Evolutionary conservation across 371 early-diverging fungal genomes (phyloP).

Genomic region (Mucor piriformis): DNA sequence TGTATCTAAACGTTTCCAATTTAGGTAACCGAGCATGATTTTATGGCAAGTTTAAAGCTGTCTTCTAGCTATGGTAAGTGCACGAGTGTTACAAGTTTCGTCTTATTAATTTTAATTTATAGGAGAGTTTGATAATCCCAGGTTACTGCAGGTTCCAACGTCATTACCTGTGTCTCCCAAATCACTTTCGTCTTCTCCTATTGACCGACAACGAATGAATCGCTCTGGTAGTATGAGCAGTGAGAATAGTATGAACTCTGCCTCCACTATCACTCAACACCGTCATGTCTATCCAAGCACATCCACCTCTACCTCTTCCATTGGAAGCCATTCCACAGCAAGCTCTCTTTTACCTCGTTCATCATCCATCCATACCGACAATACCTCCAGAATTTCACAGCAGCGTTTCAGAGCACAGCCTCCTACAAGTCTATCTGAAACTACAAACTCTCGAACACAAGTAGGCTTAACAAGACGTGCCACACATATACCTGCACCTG

Average conservation of each 20-base stretch:
- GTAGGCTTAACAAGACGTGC: constrained; percentile 20
- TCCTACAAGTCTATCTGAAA: constrained; percentile 6
- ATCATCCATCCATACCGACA: background rate
- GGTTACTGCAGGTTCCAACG: constrained; percentile 1
- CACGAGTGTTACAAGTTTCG: background rate
- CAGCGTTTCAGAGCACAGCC: background rate
- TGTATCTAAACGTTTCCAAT: background rate
- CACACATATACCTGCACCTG: constrained; percentile 21
- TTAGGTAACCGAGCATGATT: constrained; percentile 11
- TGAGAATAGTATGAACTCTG: constrained; percentile 24
- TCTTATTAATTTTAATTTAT: background rate
- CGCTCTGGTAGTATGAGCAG: constrained; percentile 28
- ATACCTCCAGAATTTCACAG: background rate
- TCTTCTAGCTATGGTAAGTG: constrained; percentile 5
- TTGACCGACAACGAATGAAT: background rate
- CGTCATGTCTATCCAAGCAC: constrained; percentile 12
- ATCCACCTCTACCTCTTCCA: constrained; percentile 27
- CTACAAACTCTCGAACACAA: background rate
- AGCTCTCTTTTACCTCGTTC: background rate
- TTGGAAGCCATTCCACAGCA: constrained; percentile 19
- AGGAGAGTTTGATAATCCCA: background rate
- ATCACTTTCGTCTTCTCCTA: constrained; percentile 5
- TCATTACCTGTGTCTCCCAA: constrained; percentile 6
- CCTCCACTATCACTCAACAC: constrained; percentile 14
- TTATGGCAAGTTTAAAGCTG: constrained; percentile 4